These are phyloP conservation scores for Coniochaeta sp. DNA, from an alignment of 2,329 filamentous ascomycete genomes.

Conservation along the genomic window DNA sequence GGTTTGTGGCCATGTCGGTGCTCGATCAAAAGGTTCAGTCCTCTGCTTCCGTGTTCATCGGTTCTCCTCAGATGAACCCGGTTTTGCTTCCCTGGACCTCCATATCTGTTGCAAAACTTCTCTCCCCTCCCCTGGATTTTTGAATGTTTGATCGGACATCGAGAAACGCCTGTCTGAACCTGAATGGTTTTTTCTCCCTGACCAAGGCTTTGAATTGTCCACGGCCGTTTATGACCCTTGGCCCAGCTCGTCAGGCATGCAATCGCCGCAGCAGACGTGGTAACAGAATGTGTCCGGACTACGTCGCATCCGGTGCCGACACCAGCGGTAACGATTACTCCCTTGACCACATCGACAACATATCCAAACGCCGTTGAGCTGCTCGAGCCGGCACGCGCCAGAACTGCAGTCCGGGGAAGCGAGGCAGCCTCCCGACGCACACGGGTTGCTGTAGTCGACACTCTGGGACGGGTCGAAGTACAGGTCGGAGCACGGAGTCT, in stretches of 20 bases:
- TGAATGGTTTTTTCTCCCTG: neutral
- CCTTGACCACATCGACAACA: constrained; percentile 42
- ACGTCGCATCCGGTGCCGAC: constrained; percentile 34
- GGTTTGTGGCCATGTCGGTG: neutral
- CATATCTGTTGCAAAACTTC: neutral
- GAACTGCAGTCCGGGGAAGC: constrained; percentile 36
- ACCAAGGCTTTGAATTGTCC: neutral
- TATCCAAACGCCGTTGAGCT: constrained; percentile 39
- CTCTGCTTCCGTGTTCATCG: neutral
- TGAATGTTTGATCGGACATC: too few species aligned
- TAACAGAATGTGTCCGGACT: constrained; percentile 45
- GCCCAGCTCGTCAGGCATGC: constrained; percentile 24
- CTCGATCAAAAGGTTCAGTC: neutral
- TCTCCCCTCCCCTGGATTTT: neutral
- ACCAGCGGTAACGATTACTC: constrained; percentile 36
- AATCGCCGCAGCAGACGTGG: constrained; percentile 39
- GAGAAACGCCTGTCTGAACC: neutral
- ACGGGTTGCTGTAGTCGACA: constrained; percentile 33
- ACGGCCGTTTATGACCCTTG: neutral
- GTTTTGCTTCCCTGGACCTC: neutral
- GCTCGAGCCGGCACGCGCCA: constrained; percentile 39
- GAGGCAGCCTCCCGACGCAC: constrained; percentile 36
- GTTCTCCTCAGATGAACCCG: neutral
- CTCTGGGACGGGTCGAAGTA: constrained; percentile 22
- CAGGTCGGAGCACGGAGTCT: constrained; percentile 19